Evolutionary conservation across 306 rosid genomes (phyloP), one percentile per base, ranked within the genome.

Genomic region (Canavalia ensiformis): DNA sequence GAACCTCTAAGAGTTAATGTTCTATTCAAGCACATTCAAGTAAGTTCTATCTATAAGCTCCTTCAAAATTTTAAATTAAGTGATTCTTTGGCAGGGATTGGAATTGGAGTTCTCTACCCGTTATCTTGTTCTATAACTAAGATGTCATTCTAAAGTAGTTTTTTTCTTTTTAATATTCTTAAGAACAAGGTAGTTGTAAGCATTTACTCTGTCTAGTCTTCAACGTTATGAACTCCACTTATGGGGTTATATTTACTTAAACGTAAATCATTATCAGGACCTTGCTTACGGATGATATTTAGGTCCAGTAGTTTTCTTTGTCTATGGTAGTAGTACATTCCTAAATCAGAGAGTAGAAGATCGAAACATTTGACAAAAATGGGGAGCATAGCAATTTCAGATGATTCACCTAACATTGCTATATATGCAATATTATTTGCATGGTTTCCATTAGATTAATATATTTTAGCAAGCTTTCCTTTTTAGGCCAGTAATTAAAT

Each of bases 1-100:
- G 98, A 94, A 72, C 89, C 92, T 59, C 85, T 94, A 3, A 81
- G 94, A 72, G 97, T 92, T 84, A 94, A 94, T 81, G 78, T 92
- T 85, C 93, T 92, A 49, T 94, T 92, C 79, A 89, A 88, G 85
- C 97, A 94, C 84, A 84, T 94, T 70, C 89, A 86, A 81, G 89
- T 86, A 69, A 59, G 64, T 56, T 63, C 33, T 78, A 39, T 30
- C 34, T 67, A 7, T 55, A 2, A 10, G 12, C 68, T 52, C 51
- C 51, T 81, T 74, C 4, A 51, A 71, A 41, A n/a, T 39, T 37
- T 63, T 37, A 1, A 12, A 45, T 68, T 0, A 0, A 67, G 31
- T 52, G 11, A 12, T 39, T 69, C 83, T 46, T 47, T 79, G n/a
- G 33, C 69, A 29, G 51, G 47, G 62, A 4, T 58, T 41, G 45